Evolutionary conservation across 192 early-diverging fungal species (phyloP).

Genomic region (Jimgerdemannia lactiflua): DNA sequence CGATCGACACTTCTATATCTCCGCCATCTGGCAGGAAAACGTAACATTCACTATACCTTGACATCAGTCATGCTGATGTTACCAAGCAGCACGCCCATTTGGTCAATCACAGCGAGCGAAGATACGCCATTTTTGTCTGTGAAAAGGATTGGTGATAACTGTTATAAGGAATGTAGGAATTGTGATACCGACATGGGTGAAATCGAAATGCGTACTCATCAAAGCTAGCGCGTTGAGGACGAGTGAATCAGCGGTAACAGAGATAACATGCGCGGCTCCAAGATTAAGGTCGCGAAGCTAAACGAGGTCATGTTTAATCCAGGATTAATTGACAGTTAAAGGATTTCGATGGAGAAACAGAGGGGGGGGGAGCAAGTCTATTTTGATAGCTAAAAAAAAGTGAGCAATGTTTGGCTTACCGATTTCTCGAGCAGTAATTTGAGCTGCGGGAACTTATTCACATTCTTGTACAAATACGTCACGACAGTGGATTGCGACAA

Average conservation of each 20-base stretch:
- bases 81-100: conserved; percentile 52
- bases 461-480: conserved; percentile 65
- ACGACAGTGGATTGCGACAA: conserved; percentile 74
- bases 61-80: conserved; percentile 72
- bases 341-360: neutral
- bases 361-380: neutral
- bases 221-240: conserved; percentile 67
- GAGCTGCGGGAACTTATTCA: conserved; percentile 39
- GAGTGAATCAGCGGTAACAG: conserved; percentile 44
- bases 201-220: conserved; percentile 40
- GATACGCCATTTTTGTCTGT: conserved; percentile 42
- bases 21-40: no score
- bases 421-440: conserved; percentile 40
- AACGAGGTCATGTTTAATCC: neutral
- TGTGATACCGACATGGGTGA: no score
- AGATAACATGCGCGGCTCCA: conserved; percentile 51
- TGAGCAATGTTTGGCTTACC: conserved; percentile 20
- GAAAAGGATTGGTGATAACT: neutral
- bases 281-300: conserved; percentile 55
- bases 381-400: neutral
- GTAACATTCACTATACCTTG: conserved; percentile 31
- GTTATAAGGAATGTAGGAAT: no score
- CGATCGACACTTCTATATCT: no score
- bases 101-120: conserved; percentile 58
- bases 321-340: no score